Evolutionary conservation across 1,284 basidiomycete species (phyloP).

Genomic region (Exobasidium cylindrosporum): DNA sequence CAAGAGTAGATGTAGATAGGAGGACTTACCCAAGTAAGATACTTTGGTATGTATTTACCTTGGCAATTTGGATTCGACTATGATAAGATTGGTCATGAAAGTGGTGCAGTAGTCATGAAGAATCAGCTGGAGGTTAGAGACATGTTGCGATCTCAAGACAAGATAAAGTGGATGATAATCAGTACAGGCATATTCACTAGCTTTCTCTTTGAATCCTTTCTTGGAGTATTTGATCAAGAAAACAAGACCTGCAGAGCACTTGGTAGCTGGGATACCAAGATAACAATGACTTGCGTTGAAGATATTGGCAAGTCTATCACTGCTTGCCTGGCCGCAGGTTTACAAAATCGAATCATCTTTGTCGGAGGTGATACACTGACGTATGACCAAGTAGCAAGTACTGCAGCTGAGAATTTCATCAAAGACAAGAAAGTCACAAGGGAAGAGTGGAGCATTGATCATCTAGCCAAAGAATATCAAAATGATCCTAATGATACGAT

Average conservation of each 20-base stretch:
- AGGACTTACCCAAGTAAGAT: too few species aligned
- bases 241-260: conserved; percentile 41
- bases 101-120: conserved; percentile 54
- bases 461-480: too few species aligned
- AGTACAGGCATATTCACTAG: conserved; percentile 56
- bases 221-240: conserved; percentile 48
- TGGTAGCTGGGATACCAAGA: conserved; percentile 46
- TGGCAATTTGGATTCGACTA: conserved; percentile 58
- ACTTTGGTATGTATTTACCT: too few species aligned
- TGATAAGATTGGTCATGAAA: conserved; percentile 53
- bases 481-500: too few species aligned
- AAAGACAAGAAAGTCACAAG: too few species aligned
- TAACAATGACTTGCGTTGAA: conserved; percentile 52
- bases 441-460: too few species aligned
- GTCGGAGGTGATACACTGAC: too few species aligned
- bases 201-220: conserved; percentile 52
- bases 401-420: too few species aligned
- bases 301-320: conserved; percentile 54
- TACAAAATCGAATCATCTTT: too few species aligned
- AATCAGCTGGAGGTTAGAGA: conserved; percentile 56
- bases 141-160: conserved; percentile 45
- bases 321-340: conserved; percentile 36
- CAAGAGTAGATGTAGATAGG: too few species aligned
- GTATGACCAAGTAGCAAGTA: too few species aligned
- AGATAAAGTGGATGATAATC: conserved; percentile 53